These are phyloP conservation scores for Plasmopara viticola DNA, from an alignment of 352 stramenopile genomes.

Conservation along the genomic window DNA sequence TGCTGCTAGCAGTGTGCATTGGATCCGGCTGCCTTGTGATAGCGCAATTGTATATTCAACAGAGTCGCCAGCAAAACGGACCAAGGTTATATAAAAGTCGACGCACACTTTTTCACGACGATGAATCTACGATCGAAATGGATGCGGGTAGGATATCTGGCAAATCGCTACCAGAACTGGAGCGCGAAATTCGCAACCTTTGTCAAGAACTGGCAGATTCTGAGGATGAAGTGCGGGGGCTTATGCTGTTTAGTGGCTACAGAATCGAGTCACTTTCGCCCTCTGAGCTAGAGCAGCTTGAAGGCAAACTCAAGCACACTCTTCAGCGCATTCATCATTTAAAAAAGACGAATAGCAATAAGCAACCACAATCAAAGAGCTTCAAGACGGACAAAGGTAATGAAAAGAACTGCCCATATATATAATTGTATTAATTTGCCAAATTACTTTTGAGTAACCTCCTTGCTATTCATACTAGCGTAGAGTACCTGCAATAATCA, in stretches of 20 bases:
- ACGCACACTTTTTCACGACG: slow-evolving; percentile 7
- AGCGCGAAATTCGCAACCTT: slow-evolving; percentile 60
- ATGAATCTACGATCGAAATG: not conserved
- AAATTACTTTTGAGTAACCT: too few relatives aligned
- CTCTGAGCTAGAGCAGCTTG: slow-evolving; percentile 46
- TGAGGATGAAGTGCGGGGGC: slow-evolving; percentile 57
- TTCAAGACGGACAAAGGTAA: not conserved
- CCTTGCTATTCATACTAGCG: too few relatives aligned
- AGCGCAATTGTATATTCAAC: slow-evolving; percentile 24
- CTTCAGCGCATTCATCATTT: slow-evolving; percentile 47
- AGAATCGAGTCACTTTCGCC: slow-evolving; percentile 48
- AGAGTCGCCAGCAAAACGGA: slow-evolving; percentile 10
- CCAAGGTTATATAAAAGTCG: slow-evolving; percentile 12
- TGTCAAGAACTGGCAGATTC: slow-evolving; percentile 72
- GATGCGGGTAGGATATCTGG: not conserved
- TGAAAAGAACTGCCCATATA: too few relatives aligned
- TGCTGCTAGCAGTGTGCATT: slow-evolving; percentile 44
- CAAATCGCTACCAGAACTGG: slow-evolving; percentile 21
- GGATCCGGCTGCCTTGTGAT: slow-evolving; percentile 42
- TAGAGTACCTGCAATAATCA: too few relatives aligned
- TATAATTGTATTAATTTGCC: too few relatives aligned
- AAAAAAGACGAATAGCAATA: slow-evolving; percentile 15
- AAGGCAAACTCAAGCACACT: slow-evolving; percentile 47
- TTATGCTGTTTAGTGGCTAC: slow-evolving; percentile 75
- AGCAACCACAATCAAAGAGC: not conserved